Conservation (phyloP, 1,284 basidiomycete species). For the Puccinia triticina region DNA sequence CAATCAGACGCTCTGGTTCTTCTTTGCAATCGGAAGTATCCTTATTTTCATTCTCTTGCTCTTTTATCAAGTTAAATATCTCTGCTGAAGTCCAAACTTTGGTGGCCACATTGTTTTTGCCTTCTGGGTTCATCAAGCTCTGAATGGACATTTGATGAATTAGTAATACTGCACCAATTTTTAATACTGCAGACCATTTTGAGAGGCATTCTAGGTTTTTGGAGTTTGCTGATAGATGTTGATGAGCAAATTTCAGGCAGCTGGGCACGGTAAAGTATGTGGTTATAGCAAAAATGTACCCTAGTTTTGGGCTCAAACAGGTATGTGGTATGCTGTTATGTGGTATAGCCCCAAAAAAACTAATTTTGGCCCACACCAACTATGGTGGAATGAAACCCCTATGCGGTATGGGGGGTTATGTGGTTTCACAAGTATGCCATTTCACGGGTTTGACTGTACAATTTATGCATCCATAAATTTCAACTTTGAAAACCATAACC, state of each 20-base stretch:
- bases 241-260: no score
- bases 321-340: slow-evolving; percentile 6
- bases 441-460: slow-evolving; percentile 4
- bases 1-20: slow-evolving; percentile 4
- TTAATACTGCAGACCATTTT: not conserved
- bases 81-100: not conserved
- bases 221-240: no score
- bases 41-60: not conserved
- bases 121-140: slow-evolving; percentile 15
- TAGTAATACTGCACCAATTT: not conserved
- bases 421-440: not conserved
- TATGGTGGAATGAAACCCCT: not conserved
- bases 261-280: not conserved
- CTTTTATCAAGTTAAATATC: slow-evolving; percentile 4
- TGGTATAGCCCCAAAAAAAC: not conserved
- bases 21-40: not conserved
- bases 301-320: not conserved
- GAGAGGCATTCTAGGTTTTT: not conserved
- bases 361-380: not conserved
- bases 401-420: not conserved
- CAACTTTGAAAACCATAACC: no score
- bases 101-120: not conserved
- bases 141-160: not conserved
- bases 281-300: not conserved
- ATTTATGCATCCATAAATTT: no score